Evolutionary conservation across 768 basidiomycete species (phyloP).

Genomic region (Rhizopogon vulgaris): DNA sequence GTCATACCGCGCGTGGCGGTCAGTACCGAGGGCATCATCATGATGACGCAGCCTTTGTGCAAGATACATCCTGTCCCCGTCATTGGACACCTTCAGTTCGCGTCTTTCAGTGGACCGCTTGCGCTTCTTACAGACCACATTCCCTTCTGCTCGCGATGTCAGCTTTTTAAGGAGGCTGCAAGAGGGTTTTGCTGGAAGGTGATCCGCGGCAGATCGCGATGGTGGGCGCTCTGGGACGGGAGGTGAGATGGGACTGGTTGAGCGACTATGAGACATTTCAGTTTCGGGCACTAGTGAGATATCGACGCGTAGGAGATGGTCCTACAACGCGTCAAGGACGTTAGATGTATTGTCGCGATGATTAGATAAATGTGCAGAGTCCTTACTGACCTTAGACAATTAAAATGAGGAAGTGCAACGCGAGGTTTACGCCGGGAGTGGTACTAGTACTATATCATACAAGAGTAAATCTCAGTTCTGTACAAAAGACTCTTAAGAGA

Average conservation of each 20-base stretch:
- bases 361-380: not conserved
- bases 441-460: not conserved
- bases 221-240: not conserved
- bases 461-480: not conserved
- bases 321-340: not conserved
- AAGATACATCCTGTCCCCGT: not conserved
- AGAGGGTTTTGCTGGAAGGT: not conserved
- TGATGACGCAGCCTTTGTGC: not conserved
- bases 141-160: not conserved
- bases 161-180: not conserved
- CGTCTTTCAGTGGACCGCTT: not conserved
- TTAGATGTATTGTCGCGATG: not conserved
- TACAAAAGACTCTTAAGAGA: not conserved
- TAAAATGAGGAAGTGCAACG: not conserved
- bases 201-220: not conserved
- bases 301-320: not conserved
- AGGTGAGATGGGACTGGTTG: not conserved
- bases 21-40: not conserved
- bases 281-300: not conserved
- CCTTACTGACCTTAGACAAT: not conserved
- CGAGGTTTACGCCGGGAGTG: not conserved
- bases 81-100: not conserved
- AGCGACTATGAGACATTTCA: not conserved
- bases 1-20: not conserved
- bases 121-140: conserved; percentile 1